These are phyloP conservation scores for Achaetomium macrosporum DNA, from an alignment of 2,329 filamentous ascomycete species.

Conservation along the genomic window DNA sequence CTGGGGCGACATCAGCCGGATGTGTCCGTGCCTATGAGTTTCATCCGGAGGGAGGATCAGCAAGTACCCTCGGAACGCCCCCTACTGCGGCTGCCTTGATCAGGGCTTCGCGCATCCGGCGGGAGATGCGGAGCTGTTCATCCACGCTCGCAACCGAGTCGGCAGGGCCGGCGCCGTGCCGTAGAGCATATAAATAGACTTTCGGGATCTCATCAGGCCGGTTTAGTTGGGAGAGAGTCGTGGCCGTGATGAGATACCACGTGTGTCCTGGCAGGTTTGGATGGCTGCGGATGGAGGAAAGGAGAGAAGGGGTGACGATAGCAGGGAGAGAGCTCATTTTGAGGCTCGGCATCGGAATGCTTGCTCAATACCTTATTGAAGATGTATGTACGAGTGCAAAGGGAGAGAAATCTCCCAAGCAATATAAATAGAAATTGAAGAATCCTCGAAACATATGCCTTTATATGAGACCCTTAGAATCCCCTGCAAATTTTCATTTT, in stretches of 20 bases:
- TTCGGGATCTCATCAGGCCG: conserved; percentile 42
- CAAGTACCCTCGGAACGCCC: conserved; percentile 44
- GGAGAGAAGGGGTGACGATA: conserved; percentile 38
- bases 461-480: no score
- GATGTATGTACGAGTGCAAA: neutral
- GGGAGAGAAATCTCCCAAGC: neutral
- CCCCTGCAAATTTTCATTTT: no score
- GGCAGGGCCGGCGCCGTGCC: conserved; percentile 23
- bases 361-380: neutral
- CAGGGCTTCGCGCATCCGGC: conserved; percentile 44
- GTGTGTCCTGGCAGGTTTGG: conserved; percentile 38
- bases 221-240: conserved; percentile 42
- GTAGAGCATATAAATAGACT: conserved; percentile 39
- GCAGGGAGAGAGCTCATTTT: conserved; percentile 15
- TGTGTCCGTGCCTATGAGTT: neutral
- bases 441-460: no score
- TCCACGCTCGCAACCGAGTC: conserved; percentile 27
- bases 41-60: neutral
- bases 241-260: conserved; percentile 45
- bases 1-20: conserved; percentile 24
- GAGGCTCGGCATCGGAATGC: no score
- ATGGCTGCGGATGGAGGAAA: conserved; percentile 36
- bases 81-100: conserved; percentile 43
- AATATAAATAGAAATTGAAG: no score
- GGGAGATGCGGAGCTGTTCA: conserved; percentile 38